Evolutionary conservation across 768 basidiomycete species (phyloP).

Genomic region (Pulveroboletus sp.): DNA sequence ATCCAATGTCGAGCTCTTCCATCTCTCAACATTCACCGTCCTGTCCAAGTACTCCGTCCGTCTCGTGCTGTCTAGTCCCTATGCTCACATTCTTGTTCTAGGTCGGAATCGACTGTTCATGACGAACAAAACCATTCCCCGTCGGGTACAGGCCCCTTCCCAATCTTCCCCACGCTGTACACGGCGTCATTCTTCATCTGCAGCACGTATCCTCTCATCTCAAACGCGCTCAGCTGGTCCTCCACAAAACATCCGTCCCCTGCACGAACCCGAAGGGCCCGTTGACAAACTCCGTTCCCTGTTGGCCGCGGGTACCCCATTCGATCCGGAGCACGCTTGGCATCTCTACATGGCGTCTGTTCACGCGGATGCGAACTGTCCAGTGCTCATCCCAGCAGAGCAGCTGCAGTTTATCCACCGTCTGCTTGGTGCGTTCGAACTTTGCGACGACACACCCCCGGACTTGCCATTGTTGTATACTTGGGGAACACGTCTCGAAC

Average conservation of each 20-base stretch:
- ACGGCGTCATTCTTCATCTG: conserved; percentile 23
- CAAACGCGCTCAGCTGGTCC: conserved; percentile 9
- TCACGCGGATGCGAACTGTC: conserved; percentile 5
- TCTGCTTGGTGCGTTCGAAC: conserved; percentile 14
- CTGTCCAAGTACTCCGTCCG: conserved; percentile 39
- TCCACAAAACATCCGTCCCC: not conserved
- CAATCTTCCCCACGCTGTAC: conserved; percentile 15
- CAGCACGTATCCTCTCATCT: conserved; percentile 13
- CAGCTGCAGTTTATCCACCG: conserved; percentile 26
- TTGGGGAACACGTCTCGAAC: conserved; percentile 38
- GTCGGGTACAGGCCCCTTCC: conserved; percentile 17
- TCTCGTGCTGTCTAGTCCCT: not conserved
- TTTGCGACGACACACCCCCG: conserved; percentile 9
- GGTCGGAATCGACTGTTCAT: conserved; percentile 35
- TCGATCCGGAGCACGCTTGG: conserved; percentile 41
- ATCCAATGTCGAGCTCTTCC: conserved; percentile 38
- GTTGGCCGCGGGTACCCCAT: conserved; percentile 12
- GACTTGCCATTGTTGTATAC: conserved; percentile 21
- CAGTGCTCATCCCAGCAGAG: conserved; percentile 20
- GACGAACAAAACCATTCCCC: conserved; percentile 33
- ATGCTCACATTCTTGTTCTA: conserved; percentile 13
- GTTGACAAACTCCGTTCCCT: conserved; percentile 17
- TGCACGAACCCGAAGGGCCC: conserved; percentile 5
- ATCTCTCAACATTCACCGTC: conserved; percentile 43
- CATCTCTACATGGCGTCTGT: conserved; percentile 27